Evolutionary conservation across 257 asterid genomes (phyloP).

Genomic region (Ocimum tenuiflorum): DNA sequence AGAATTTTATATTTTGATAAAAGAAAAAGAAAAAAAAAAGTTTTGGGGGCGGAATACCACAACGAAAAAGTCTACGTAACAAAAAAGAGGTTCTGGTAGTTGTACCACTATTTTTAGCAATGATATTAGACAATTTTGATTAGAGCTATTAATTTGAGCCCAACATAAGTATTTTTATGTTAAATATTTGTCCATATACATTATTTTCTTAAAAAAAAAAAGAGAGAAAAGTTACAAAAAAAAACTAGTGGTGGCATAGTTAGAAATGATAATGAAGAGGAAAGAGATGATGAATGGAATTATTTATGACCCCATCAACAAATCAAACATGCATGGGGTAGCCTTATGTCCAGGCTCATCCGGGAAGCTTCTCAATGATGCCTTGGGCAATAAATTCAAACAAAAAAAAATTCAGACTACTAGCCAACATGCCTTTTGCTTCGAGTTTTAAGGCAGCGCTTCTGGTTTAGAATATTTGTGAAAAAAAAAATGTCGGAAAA

Average conservation of each 20-base stretch:
- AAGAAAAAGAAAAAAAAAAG: no score
- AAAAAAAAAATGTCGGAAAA: conserved; percentile 2
- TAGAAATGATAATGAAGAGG: not conserved
- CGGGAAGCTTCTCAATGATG: conserved; percentile 16
- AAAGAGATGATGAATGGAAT: conserved; percentile 4
- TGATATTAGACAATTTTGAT: no score
- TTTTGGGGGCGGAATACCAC: no score
- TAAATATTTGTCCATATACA: not conserved
- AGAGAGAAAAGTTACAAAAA: not conserved
- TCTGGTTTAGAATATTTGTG: not conserved
- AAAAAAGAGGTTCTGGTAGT: no score
- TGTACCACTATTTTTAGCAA: no score
- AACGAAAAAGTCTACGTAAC: no score
- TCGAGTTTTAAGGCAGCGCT: no score
- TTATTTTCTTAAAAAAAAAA: not conserved
- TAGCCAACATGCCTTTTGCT: conserved; percentile 10
- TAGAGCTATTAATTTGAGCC: no score
- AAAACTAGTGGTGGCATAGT: not conserved
- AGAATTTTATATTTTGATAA: no score
- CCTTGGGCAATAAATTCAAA: not conserved
- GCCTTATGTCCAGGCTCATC: conserved; percentile 3
- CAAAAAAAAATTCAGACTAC: not conserved
- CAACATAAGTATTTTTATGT: no score
- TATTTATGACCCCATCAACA: not conserved
- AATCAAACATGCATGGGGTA: conserved; percentile 12